Evolutionary conservation across 352 stramenopile species (phyloP).

Genomic region (Globisporangium mamillatum): DNA sequence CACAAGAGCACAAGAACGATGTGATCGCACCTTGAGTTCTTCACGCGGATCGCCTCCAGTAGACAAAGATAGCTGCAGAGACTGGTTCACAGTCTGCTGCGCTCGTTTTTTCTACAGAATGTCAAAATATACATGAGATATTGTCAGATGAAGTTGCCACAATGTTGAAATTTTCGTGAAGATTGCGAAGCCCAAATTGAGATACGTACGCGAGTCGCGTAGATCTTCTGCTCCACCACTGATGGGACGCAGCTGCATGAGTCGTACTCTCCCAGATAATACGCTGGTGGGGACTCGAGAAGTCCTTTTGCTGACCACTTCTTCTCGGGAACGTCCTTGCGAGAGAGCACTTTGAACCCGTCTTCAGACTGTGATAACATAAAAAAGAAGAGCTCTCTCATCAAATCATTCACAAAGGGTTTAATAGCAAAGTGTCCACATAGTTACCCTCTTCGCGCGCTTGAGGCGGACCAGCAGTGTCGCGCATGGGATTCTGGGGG

Average conservation of each 20-base stretch:
- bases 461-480: constrained; percentile 74
- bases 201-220: constrained; percentile 39
- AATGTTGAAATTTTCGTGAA: neutral
- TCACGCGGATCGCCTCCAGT: constrained; percentile 20
- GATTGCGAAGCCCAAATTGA: neutral
- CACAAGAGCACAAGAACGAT: neutral
- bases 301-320: constrained; percentile 62
- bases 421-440: neutral
- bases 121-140: neutral
- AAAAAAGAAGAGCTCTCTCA: neutral
- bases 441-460: constrained; percentile 39
- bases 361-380: constrained; percentile 41
- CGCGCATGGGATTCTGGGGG: constrained; percentile 67
- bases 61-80: constrained; percentile 23
- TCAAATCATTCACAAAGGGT: neutral
- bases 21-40: constrained; percentile 25
- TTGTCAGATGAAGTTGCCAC: neutral
- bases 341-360: constrained; percentile 52
- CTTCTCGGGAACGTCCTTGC: constrained; percentile 34
- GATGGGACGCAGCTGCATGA: constrained; percentile 41
- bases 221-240: constrained; percentile 58
- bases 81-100: constrained; percentile 23
- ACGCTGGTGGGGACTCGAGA: constrained; percentile 38
- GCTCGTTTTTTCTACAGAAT: constrained; percentile 23
- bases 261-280: constrained; percentile 51